Evolutionary conservation across 257 asterid species (phyloP).

Genomic region (Nicotiana tabacum): DNA sequence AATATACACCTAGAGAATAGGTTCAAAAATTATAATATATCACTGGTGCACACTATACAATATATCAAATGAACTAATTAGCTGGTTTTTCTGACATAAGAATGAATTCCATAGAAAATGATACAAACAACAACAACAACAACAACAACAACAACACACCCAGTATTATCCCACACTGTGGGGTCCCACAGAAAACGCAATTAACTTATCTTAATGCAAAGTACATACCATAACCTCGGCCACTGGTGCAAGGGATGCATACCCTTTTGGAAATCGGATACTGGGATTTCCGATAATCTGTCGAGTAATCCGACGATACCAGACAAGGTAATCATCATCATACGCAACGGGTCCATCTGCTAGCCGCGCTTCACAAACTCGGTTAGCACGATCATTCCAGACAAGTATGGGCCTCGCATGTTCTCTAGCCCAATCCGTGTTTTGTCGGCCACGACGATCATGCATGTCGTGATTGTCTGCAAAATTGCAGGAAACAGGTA

Average conservation of each 20-base stretch:
- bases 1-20: background rate
- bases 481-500: slow-evolving; percentile 43
- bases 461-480: slow-evolving; percentile 70
- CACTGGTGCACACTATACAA: too few relatives aligned
- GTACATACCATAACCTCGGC: slow-evolving; percentile 53
- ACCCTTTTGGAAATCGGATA: slow-evolving; percentile 46
- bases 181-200: too few relatives aligned
- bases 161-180: too few relatives aligned
- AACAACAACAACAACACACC: too few relatives aligned
- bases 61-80: too few relatives aligned
- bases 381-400: slow-evolving; percentile 56
- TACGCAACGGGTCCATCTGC: slow-evolving; percentile 48
- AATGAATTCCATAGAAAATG: too few relatives aligned
- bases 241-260: slow-evolving; percentile 57
- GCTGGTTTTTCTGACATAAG: too few relatives aligned
- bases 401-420: slow-evolving; percentile 60
- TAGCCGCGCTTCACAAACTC: slow-evolving; percentile 37
- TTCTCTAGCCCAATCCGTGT: slow-evolving; percentile 79
- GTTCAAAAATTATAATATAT: background rate
- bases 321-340: slow-evolving; percentile 58
- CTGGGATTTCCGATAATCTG: slow-evolving; percentile 72
- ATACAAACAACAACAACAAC: too few relatives aligned
- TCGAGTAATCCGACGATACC: slow-evolving; percentile 66
- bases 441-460: slow-evolving; percentile 81
- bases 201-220: background rate